Conservation (phyloP, 2,329 filamentous ascomycete species). For the Aciculosporium take region DNA sequence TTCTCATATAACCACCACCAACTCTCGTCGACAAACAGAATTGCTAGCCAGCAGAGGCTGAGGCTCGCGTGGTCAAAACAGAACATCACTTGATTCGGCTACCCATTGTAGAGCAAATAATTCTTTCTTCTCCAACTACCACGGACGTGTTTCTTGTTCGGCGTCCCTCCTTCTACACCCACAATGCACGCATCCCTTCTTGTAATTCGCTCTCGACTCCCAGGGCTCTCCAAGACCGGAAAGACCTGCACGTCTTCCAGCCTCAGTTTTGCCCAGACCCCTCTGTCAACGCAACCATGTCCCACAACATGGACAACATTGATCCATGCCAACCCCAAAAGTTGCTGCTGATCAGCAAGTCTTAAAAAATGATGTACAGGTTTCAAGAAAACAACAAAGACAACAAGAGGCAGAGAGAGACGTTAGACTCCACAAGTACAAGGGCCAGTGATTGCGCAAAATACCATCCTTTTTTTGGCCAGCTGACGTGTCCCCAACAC, state of each 20-base stretch:
- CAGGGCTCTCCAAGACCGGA: neutral
- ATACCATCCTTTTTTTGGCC: neutral
- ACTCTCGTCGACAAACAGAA: too few species aligned
- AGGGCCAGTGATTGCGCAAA: neutral
- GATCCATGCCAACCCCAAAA: neutral
- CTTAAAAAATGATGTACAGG: neutral
- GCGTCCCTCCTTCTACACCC: slow-evolving; percentile 1
- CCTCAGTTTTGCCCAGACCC: slow-evolving; percentile 1
- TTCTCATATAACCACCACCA: too few species aligned
- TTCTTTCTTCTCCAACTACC: slow-evolving; percentile 1
- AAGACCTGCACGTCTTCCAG: slow-evolving; percentile 22
- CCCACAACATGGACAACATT: neutral
- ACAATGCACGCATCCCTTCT: neutral
- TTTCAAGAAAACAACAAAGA: neutral
- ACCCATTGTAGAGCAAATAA: neutral
- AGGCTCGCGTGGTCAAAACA: too few species aligned
- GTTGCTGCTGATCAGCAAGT: neutral
- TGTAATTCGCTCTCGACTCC: neutral
- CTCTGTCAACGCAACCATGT: neutral
- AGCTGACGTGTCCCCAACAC: slow-evolving; percentile 3
- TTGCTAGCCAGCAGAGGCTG: too few species aligned
- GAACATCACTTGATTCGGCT: neutral
- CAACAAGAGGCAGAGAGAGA: neutral
- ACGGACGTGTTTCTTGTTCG: too few species aligned
- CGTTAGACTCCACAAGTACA: neutral